Conservation (phyloP, 2,329 filamentous ascomycete genomes). For the Aureobasidium sp. region DNA sequence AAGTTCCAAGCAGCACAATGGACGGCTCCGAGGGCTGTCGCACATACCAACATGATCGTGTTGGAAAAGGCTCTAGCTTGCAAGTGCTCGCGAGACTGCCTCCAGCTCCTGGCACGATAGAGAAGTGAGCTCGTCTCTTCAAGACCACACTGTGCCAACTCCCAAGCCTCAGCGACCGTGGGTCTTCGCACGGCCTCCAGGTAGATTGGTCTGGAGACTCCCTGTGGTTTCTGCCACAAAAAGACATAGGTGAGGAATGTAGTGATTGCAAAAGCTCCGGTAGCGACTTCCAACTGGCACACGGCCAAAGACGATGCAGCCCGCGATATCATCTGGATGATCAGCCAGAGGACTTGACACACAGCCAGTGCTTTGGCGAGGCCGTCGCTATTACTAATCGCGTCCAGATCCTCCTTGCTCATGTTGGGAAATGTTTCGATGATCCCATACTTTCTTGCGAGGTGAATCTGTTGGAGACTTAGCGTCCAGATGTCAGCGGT, state of each 20-base stretch:
- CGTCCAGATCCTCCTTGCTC: slow-evolving; percentile 8
- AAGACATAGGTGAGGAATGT: neutral
- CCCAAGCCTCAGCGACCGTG: slow-evolving; percentile 1
- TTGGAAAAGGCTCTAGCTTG: slow-evolving; percentile 1
- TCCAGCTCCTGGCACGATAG: neutral
- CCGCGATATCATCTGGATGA: slow-evolving; percentile 7
- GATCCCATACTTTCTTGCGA: neutral
- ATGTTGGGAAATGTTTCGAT: slow-evolving; percentile 4
- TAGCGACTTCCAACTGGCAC: neutral
- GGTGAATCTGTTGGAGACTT: neutral
- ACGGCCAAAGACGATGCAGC: neutral
- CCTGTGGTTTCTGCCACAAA: slow-evolving; percentile 8
- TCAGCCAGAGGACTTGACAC: slow-evolving; percentile 10
- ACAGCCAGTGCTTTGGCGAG: slow-evolving; percentile 13
- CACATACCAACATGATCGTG: neutral
- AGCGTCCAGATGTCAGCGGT: neutral
- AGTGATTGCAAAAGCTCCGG: neutral
- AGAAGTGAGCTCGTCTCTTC: slow-evolving; percentile 4
- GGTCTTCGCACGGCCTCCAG: neutral
- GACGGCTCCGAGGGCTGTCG: neutral
- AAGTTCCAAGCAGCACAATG: neutral
- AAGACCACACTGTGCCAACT: neutral
- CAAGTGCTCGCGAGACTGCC: neutral
- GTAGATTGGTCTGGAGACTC: neutral
- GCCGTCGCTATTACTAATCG: slow-evolving; percentile 6